Percentiles rank a stretch among this genome's conserved stretches.
Evolutionary conservation across 768 basidiomycete species (phyloP).

Genomic region (Lactarius trivialis): DNA sequence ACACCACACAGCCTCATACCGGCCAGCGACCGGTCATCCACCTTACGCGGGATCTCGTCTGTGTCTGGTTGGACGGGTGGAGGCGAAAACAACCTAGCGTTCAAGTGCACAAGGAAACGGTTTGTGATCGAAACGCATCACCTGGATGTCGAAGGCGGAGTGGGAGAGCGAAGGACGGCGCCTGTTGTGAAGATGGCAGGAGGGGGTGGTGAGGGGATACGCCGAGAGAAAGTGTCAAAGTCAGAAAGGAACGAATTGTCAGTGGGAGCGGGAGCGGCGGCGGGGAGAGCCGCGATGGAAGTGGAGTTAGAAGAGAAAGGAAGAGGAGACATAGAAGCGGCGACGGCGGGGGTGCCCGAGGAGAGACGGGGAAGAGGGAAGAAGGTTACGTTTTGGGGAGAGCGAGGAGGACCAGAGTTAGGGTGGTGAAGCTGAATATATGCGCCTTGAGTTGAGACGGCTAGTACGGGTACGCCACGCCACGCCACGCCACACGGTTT

Average conservation of each 20-base stretch:
- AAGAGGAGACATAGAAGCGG: slow-evolving; percentile 5
- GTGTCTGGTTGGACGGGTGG: slow-evolving; percentile 45
- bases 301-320: slow-evolving; percentile 44
- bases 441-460: slow-evolving; percentile 63
- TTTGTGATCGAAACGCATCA: slow-evolving; percentile 90
- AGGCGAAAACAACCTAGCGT: slow-evolving; percentile 96
- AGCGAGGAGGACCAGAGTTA: slow-evolving; percentile 35
- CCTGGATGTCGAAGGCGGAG: slow-evolving; percentile 80
- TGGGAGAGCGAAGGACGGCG: slow-evolving; percentile 65
- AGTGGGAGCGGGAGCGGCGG: slow-evolving; percentile 7
- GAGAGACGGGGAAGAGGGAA: slow-evolving; percentile 47
- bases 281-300: slow-evolving; percentile 35
- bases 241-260: background rate
- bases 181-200: slow-evolving; percentile 32
- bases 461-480: background rate
- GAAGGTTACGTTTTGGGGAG: slow-evolving; percentile 61
- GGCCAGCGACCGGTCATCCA: slow-evolving; percentile 76
- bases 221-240: slow-evolving; percentile 13
- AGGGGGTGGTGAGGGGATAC: slow-evolving; percentile 19
- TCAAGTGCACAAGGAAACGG: slow-evolving; percentile 84
- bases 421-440: slow-evolving; percentile 45
- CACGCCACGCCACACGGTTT: background rate
- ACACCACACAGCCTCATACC: slow-evolving; percentile 65
- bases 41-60: slow-evolving; percentile 70
- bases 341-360: slow-evolving; percentile 12